Evolutionary conservation across 176 grass and related monocot genomes (phyloP).

Genomic region (Cenchrus fungigraminus): DNA sequence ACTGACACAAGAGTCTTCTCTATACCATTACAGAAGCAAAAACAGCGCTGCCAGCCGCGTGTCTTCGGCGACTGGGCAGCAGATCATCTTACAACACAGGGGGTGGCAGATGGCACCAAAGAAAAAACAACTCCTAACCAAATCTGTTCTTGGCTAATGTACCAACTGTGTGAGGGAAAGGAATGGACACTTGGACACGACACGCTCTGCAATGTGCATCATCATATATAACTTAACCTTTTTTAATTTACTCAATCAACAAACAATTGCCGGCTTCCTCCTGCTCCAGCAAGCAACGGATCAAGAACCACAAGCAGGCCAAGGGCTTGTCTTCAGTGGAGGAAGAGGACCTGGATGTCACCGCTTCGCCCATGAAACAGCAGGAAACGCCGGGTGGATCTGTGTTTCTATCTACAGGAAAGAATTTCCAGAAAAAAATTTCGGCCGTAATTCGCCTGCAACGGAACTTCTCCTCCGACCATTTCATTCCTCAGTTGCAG

Average conservation of each 20-base stretch:
- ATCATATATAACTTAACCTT: conserved; percentile 9
- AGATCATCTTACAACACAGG: not conserved
- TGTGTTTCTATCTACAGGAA: conserved; percentile 60
- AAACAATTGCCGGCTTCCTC: conserved; percentile 23
- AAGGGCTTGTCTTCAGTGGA: not conserved
- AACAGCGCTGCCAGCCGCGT: not conserved
- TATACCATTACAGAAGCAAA: conserved; percentile 7
- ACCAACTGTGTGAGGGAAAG: not conserved
- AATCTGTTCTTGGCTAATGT: conserved; percentile 31
- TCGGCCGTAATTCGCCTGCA: not conserved
- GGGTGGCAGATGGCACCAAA: not conserved
- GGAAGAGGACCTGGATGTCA: not conserved
- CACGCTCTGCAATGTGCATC: conserved; percentile 33
- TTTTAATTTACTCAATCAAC: conserved; percentile 46
- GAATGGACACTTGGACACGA: not conserved
- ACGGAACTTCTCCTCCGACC: not conserved
- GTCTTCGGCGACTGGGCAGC: not conserved
- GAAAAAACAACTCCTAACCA: conserved; percentile 21
- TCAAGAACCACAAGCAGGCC: too few relatives aligned
- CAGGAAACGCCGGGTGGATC: not conserved
- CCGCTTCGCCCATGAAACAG: conserved; percentile 15
- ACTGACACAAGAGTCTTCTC: not conserved
- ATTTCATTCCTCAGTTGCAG: conserved; percentile 46
- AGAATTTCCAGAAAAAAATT: conserved; percentile 41
- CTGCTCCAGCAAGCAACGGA: not conserved